phyloP scores from a whole-genome alignment of 208 protist genomes.

The Angomonas desouzai region DNA sequence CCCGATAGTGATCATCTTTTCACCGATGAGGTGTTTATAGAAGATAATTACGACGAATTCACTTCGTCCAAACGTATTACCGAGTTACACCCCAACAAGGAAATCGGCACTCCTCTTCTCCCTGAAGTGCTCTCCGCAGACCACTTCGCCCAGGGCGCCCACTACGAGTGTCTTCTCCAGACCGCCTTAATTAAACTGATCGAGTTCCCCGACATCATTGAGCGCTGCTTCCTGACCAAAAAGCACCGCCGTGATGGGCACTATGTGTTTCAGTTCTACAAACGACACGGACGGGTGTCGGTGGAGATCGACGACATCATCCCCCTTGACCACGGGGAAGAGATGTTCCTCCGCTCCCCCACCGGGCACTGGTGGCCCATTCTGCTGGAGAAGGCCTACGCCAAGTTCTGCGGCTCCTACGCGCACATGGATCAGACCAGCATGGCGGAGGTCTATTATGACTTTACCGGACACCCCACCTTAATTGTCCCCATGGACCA shows the following conservation, averaged over 20 bases:
- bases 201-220: constrained; percentile 62
- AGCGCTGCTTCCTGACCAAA: constrained; percentile 78
- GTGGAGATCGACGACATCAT: constrained; percentile 80
- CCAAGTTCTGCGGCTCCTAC: constrained; percentile 83
- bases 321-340: constrained; percentile 40
- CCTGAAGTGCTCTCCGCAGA: constrained; percentile 46
- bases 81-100: constrained; percentile 49
- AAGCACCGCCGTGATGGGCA: constrained; percentile 68
- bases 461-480: constrained; percentile 77
- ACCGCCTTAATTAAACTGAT: constrained; percentile 59
- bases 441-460: constrained; percentile 63
- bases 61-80: constrained; percentile 48
- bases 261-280: constrained; percentile 85
- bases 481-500: constrained; percentile 57
- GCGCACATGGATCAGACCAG: constrained; percentile 67
- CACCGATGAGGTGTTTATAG: constrained; percentile 53
- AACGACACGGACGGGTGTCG: constrained; percentile 48
- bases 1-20: constrained; percentile 64
- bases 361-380: constrained; percentile 77
- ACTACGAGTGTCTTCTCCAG: constrained; percentile 83
- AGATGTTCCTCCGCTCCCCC: constrained; percentile 60
- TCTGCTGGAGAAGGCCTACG: constrained; percentile 90
- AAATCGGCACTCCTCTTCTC: constrained; percentile 33
- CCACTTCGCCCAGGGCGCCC: constrained; percentile 72
- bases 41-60: constrained; percentile 46